phyloP scores from a whole-genome alignment of 2,329 filamentous ascomycete genomes.

The Davidsoniella virescens region DNA sequence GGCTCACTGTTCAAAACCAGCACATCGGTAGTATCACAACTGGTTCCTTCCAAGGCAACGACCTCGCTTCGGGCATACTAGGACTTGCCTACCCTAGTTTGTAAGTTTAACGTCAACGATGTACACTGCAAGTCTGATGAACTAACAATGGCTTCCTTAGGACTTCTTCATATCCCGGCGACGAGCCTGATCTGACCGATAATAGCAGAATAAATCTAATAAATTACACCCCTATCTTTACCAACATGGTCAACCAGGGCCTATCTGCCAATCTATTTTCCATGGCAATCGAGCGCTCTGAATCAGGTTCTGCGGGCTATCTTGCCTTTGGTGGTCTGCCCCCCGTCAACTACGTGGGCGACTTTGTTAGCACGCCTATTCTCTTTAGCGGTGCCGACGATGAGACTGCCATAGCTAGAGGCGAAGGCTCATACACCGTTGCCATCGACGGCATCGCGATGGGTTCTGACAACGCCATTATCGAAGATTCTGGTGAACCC shows the following conservation, averaged over 20 bases:
- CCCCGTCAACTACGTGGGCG: conserved; percentile 4
- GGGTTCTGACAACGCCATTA: conserved; percentile 11
- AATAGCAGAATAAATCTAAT: background rate
- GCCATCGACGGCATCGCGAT: conserved; percentile 15
- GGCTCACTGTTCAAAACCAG: conserved; percentile 7
- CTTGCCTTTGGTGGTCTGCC: conserved; percentile 10
- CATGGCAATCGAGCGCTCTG: conserved; percentile 2
- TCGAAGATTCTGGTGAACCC: conserved; percentile 13
- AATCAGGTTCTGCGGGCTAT: conserved; percentile 2
- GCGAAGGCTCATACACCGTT: conserved; percentile 12
- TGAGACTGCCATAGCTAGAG: background rate
- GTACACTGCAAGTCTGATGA: too few relatives aligned
- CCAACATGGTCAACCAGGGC: conserved; percentile 2
- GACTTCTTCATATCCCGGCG: conserved; percentile 7
- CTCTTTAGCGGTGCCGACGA: background rate
- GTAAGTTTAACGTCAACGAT: background rate
- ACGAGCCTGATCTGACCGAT: background rate
- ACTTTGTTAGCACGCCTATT: conserved; percentile 7
- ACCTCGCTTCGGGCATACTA: conserved; percentile 4
- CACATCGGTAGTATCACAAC: conserved; percentile 7
- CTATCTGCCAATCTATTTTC: conserved; percentile 5
- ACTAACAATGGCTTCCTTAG: background rate
- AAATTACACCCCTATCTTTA: conserved; percentile 9
- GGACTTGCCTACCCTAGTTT: conserved; percentile 7
- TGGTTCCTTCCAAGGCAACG: conserved; percentile 4